Evolutionary conservation across 805 yeast species (phyloP).

Genomic region (Metschnikowia cerradonensis): DNA sequence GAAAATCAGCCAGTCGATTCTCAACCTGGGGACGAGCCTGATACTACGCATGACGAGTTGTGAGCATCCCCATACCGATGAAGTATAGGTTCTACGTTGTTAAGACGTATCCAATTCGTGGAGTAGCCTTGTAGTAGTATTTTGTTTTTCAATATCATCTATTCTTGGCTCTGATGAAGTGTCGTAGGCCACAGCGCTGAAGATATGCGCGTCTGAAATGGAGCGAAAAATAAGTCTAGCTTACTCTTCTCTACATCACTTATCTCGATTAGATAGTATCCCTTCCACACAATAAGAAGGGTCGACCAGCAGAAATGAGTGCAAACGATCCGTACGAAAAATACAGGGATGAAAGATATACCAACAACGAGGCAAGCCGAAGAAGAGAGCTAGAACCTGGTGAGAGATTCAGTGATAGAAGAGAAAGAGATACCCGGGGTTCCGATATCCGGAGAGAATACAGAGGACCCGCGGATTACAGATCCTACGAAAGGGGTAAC

Average conservation of each 20-base stretch:
- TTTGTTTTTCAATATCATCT: not conserved
- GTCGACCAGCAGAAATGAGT: not conserved
- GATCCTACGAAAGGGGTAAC: not conserved
- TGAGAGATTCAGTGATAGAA: not conserved
- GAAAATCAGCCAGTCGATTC: constrained; percentile 7
- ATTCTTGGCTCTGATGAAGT: not conserved
- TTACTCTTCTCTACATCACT: not conserved
- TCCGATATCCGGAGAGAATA: constrained; percentile 5
- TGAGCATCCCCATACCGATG: not conserved
- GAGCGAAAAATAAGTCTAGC: not conserved
- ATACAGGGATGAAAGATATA: not conserved
- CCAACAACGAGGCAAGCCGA: not conserved
- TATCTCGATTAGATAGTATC: not conserved
- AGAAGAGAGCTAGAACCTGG: constrained; percentile 3
- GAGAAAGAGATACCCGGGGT: constrained; percentile 15
- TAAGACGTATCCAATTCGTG: no score
- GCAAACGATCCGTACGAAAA: constrained; percentile 1
- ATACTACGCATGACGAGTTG: constrained; percentile 3
- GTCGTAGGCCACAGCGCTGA: not conserved
- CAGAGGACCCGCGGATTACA: not conserved
- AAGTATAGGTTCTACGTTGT: not conserved
- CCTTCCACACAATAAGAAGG: not conserved
- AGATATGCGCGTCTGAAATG: not conserved
- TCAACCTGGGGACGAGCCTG: constrained; percentile 1
- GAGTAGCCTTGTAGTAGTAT: not conserved